Percentiles rank a stretch among this genome's conserved stretches.
Evolutionary conservation across 2,329 filamentous ascomycete species (phyloP).

Genomic region (Fusarium buharicum): DNA sequence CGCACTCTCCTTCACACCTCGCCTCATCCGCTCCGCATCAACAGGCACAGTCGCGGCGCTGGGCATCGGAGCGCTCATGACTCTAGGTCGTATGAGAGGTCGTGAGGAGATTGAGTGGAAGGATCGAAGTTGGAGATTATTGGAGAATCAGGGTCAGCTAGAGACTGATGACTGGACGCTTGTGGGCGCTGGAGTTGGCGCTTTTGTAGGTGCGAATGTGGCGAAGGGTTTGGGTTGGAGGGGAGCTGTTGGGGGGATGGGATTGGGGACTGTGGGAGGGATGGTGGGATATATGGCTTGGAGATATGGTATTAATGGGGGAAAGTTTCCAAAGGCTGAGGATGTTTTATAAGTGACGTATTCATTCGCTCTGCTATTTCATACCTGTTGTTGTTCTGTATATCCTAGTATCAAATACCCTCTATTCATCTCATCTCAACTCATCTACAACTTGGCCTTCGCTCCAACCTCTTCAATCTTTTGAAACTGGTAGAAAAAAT

Average conservation of each 20-base stretch:
- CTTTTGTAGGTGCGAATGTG: constrained; percentile 48
- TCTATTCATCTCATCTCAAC: neutral
- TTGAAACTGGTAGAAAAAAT: constrained; percentile 81
- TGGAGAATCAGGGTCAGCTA: constrained; percentile 67
- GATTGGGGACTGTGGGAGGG: constrained; percentile 61
- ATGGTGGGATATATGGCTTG: constrained; percentile 61
- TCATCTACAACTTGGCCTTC: constrained; percentile 47
- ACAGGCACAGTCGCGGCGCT: constrained; percentile 58
- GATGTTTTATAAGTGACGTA: constrained; percentile 7
- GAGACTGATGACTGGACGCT: constrained; percentile 67
- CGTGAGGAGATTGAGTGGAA: constrained; percentile 70
- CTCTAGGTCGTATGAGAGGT: constrained; percentile 63
- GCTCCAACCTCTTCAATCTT: constrained; percentile 49
- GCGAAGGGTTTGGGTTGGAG: constrained; percentile 50
- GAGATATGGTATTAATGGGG: constrained; percentile 60
- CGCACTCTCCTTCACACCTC: constrained; percentile 45
- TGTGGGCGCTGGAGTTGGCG: constrained; percentile 54
- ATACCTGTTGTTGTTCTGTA: neutral
- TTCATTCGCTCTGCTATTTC: neutral
- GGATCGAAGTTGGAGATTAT: constrained; percentile 70
- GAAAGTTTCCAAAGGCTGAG: constrained; percentile 51
- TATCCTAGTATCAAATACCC: neutral
- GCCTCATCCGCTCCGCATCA: constrained; percentile 59
- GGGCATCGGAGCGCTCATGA: constrained; percentile 56
- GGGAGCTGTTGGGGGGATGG: constrained; percentile 56